Conservation (phyloP, 352 stramenopile genomes). For the Pythium dissotocum region DNA sequence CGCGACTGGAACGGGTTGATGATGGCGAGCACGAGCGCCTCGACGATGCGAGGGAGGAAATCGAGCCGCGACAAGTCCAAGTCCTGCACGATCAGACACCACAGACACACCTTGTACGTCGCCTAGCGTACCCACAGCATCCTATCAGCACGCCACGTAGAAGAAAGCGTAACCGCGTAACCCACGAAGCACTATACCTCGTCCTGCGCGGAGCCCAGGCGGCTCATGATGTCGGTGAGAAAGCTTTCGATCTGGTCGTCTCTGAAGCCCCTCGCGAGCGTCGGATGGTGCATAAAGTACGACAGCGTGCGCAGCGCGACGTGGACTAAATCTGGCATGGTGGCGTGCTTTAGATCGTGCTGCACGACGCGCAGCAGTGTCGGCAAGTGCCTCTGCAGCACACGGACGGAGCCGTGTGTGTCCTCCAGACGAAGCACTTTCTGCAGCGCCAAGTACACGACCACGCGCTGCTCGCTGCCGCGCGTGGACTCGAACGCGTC, state of each 20-base stretch:
- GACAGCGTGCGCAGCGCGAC: conserved; percentile 59
- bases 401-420: conserved; percentile 42
- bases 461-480: conserved; percentile 41
- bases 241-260: conserved; percentile 43
- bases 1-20: conserved; percentile 75
- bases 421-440: conserved; percentile 59
- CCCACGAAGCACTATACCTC: conserved; percentile 26
- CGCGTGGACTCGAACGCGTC: conserved; percentile 38
- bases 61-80: conserved; percentile 45
- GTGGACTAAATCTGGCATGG: conserved; percentile 40
- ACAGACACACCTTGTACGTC: conserved; percentile 74
- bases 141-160: background rate
- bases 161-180: background rate
- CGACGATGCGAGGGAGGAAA: conserved; percentile 52
- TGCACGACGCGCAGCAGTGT: conserved; percentile 44
- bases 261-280: conserved; percentile 39
- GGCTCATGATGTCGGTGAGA: conserved; percentile 47
- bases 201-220: conserved; percentile 56
- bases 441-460: conserved; percentile 59
- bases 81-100: conserved; percentile 66
- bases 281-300: conserved; percentile 64
- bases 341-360: conserved; percentile 47
- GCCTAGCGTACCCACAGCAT: conserved; percentile 13
- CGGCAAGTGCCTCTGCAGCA: conserved; percentile 40
- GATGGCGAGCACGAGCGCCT: conserved; percentile 64